Evolutionary conservation across 129 eudicot species (phyloP).

Genomic region (Flaveria sonorensis): DNA sequence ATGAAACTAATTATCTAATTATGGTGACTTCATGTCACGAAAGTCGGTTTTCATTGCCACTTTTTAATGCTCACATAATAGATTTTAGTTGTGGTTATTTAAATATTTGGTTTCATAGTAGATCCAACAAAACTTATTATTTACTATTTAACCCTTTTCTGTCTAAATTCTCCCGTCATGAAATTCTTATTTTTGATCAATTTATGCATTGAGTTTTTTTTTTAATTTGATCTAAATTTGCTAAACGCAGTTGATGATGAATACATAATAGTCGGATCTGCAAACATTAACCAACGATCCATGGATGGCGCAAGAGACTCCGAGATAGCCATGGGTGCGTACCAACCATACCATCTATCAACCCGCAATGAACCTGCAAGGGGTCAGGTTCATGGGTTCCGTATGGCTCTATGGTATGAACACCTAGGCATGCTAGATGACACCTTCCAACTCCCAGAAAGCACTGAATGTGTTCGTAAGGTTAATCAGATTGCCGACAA

Average conservation of each 20-base stretch:
- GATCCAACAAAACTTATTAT: background rate
- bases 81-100: no score
- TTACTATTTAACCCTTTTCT: no score
- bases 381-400: constrained; percentile 74
- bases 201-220: background rate
- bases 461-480: constrained; percentile 48
- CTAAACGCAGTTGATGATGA: constrained; percentile 64
- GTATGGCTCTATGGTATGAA: constrained; percentile 86
- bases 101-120: background rate
- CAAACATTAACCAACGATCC: constrained; percentile 85
- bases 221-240: background rate
- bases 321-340: constrained; percentile 87
- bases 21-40: no score
- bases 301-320: constrained; percentile 83
- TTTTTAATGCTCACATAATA: no score
- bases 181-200: background rate
- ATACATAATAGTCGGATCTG: constrained; percentile 76
- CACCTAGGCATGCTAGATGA: constrained; percentile 86
- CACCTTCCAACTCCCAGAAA: constrained; percentile 56
- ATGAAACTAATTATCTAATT: no score
- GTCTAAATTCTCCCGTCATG: background rate
- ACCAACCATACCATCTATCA: constrained; percentile 66
- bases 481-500: constrained; percentile 63
- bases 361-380: constrained; percentile 49
- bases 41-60: no score